Percentiles rank a stretch among this genome's conserved stretches.
Evolutionary conservation across 164 flowering plant species (phyloP).

Genomic region (Euptelea pleiosperma): DNA sequence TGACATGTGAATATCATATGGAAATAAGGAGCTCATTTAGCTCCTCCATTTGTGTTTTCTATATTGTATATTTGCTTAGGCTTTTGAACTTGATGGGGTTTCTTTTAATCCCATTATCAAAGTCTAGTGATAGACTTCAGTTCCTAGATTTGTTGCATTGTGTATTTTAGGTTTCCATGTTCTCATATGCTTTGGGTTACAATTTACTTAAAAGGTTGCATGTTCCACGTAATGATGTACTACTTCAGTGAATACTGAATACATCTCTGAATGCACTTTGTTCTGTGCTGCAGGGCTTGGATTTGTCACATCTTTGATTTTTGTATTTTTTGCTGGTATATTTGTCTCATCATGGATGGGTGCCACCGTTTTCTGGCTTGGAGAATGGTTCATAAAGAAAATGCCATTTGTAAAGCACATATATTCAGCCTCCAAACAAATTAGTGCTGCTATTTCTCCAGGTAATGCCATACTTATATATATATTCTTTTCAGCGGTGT

Average conservation of each 20-base stretch:
- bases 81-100: too few species aligned
- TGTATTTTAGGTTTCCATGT: too few species aligned
- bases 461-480: constrained; percentile 33
- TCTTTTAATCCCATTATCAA: too few species aligned
- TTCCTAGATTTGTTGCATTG: too few species aligned
- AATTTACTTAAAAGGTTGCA: too few species aligned
- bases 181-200: too few species aligned
- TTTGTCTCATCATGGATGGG: constrained; percentile 94
- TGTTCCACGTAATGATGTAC: neutral
- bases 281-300: constrained; percentile 69
- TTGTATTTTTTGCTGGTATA: constrained; percentile 74
- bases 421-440: constrained; percentile 88
- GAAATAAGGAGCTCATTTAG: too few species aligned
- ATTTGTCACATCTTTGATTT: constrained; percentile 69
- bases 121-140: too few species aligned
- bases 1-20: too few species aligned
- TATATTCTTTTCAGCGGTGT: too few species aligned
- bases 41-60: too few species aligned
- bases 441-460: constrained; percentile 84
- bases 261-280: constrained; percentile 5
- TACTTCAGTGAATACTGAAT: neutral
- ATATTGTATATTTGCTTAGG: too few species aligned
- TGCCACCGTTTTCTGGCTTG: constrained; percentile 69
- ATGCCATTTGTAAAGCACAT: constrained; percentile 82
- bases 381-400: constrained; percentile 81